Percentiles rank a stretch among this genome's conserved stretches.
These are phyloP conservation scores for Arbutus unedo DNA, from an alignment of 148 eudicot species.

Conservation along the genomic window DNA sequence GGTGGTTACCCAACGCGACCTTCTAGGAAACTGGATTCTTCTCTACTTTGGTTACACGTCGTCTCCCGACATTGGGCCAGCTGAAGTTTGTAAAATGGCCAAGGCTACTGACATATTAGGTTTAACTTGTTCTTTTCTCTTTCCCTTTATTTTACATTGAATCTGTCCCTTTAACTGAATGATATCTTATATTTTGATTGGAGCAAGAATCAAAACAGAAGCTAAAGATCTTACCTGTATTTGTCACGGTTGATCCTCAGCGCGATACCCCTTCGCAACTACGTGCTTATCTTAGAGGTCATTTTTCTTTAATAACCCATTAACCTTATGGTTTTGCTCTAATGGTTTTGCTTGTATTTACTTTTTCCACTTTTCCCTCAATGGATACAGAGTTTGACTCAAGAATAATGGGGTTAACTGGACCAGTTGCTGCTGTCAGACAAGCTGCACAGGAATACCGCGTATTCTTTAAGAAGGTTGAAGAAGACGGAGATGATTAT, in stretches of 20 bases:
- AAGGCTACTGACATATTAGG: constrained; percentile 59
- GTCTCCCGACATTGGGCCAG: constrained; percentile 91
- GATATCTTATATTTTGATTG: constrained; percentile 20
- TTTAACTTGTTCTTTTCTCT: constrained; percentile 21
- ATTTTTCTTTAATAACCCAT: constrained; percentile 12
- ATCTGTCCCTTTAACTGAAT: constrained; percentile 18
- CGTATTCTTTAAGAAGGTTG: constrained; percentile 73
- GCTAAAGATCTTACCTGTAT: constrained; percentile 64
- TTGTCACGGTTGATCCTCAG: constrained; percentile 88
- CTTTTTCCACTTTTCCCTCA: not conserved
- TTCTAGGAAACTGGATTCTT: constrained; percentile 78
- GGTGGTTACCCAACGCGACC: constrained; percentile 57
- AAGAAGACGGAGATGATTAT: constrained; percentile 84
- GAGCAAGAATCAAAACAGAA: constrained; percentile 59
- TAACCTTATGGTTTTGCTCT: too few species aligned
- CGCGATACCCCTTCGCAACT: constrained; percentile 82
- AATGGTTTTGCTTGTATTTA: too few species aligned
- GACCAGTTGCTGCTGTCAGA: constrained; percentile 63
- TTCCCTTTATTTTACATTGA: not conserved
- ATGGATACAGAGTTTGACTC: constrained; percentile 74
- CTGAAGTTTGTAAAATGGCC: constrained; percentile 80
- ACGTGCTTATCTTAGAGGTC: constrained; percentile 81
- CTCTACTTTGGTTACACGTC: constrained; percentile 95
- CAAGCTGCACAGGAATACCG: constrained; percentile 89
- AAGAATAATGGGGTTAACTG: constrained; percentile 86